A percentile compares a stretch with the other conserved stretches of the same genome.
These are phyloP conservation scores for Penicillium egyptiacum DNA, from an alignment of 495 filamentous ascomycete species.

Conservation along the genomic window DNA sequence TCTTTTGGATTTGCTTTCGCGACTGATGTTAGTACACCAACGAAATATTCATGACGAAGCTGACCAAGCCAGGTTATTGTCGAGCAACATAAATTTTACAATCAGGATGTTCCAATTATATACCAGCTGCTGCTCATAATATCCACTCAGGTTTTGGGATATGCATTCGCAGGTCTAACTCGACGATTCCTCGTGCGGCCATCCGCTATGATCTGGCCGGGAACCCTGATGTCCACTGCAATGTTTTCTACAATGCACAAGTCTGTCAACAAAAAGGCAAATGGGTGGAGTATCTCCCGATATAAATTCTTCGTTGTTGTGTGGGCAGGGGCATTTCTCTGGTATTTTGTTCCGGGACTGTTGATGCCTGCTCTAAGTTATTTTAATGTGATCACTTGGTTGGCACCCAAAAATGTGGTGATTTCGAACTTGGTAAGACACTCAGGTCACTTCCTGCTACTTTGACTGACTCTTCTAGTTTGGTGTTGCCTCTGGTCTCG, in stretches of 20 bases:
- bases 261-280: slow-evolving; percentile 72
- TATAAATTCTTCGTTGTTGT: slow-evolving; percentile 79
- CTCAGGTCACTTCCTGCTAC: not conserved
- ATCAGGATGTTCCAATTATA: slow-evolving; percentile 68
- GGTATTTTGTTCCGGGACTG: slow-evolving; percentile 84
- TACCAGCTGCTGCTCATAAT: slow-evolving; percentile 80
- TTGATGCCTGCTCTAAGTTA: slow-evolving; percentile 84
- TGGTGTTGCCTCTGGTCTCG: slow-evolving; percentile 79
- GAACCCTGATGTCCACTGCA: slow-evolving; percentile 79
- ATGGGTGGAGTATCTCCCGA: slow-evolving; percentile 78
- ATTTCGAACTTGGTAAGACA: slow-evolving; percentile 26
- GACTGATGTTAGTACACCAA: slow-evolving; percentile 44
- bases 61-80: slow-evolving; percentile 54
- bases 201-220: slow-evolving; percentile 69
- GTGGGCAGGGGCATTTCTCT: slow-evolving; percentile 59
- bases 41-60: not conserved
- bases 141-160: slow-evolving; percentile 82
- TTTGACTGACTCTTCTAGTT: slow-evolving; percentile 45
- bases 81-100: slow-evolving; percentile 83
- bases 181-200: slow-evolving; percentile 68
- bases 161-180: slow-evolving; percentile 78
- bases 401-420: slow-evolving; percentile 76
- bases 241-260: slow-evolving; percentile 88
- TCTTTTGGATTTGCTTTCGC: slow-evolving; percentile 85
- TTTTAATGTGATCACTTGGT: slow-evolving; percentile 87